Evolutionary conservation across 139 green algal species (phyloP), one percentile per base, ranked within the genome.

Genomic region (Tetraselmis chui): DNA sequence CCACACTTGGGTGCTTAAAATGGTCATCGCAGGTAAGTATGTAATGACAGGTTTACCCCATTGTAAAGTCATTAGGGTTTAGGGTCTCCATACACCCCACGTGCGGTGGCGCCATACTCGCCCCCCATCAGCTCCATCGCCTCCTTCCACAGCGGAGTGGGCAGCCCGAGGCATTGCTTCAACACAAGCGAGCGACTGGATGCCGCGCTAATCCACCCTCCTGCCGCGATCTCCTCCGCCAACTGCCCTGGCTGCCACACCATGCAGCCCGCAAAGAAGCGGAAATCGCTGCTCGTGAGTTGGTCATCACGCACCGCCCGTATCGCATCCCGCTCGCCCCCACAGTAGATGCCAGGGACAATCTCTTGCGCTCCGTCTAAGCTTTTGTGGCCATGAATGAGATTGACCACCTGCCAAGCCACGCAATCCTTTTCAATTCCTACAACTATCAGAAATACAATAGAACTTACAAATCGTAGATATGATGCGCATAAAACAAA

Each of bases 91-190:
- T 67, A 67, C 18, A 18, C 18, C 18, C 18, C 45, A 5, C 45
- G 45, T 5, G 45, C 45, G 18, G 45, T 67, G 11, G 18, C 45
- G 45, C 45, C 45, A 67, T 58, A 86, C 30, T 59, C n/a, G 31
- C 85, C 87, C 2, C 87, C 89, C 86, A 93, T 84, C 29, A 94
- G 85, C 59, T 84, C 78, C 77, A 92, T 59, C 59, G 91, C 78
- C 81, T 95, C 92, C 1, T 78, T 81, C 90, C 91, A 95, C 75
- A 94, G 83, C 0, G 92, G 92, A 75, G 89, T 89, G 25, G 91
- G 91, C 78, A 95, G 87, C 87, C 92, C 88, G 30, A 93, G 76
- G 29, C 83, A 83, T 58, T 87, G 86, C 85, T 95, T 95, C 22
- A 95, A 81, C 30, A 92, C 80, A 45, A 95, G 30, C 28, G 83